Evolutionary conservation across 805 yeast species (phyloP), one percentile per base, ranked within the genome.

Genomic region (Monosporozyma unispora): DNA sequence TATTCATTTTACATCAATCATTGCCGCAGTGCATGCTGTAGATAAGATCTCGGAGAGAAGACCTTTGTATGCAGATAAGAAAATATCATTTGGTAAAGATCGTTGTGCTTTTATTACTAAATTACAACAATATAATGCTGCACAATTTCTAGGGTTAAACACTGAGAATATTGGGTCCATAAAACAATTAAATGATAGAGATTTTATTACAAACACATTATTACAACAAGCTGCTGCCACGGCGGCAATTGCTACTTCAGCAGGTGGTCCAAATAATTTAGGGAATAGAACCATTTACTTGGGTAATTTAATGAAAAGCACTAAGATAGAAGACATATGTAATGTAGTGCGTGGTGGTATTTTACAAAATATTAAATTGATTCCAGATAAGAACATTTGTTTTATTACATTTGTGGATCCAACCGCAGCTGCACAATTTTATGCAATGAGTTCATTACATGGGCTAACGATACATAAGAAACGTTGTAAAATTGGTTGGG

Each of bases 161-260:
- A 95, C 96, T 18, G 44, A 51, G 4, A 93, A 95, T 27, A 79
- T 83, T 76, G 95, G 86, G 60, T 87, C 84, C 60, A 71, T 85
- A 50, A 80, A 84, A 25, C 83, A 87, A 50, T 81, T 81, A 49
- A 84, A 86, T 8, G 81, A 78, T 56, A 63, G 79, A 37, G 79
- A 75, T 46, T 66, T 77, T 52, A 72, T 77, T 42, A 82, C 90
- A 0, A 78, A 81, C 40, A 87, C 91, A 7, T 74, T 90, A 49
- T 86, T 91, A 37, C 95, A 88, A 67, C 97, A 93, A 69, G 82
- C 95, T 14, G 95, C 95, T 37, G 96, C 97, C 1, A 96, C 98
- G 6, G 96, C 96, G n/a, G 91, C 95, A 35, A 90, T 91, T 59
- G 96, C 96, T 1, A 84, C 95, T 0, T 80, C 90, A 48, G 95